Percentiles rank a stretch among this genome's conserved stretches.
phyloP scores from a whole-genome alignment of 805 yeast genomes.

The Saccharomyces jurei region DNA sequence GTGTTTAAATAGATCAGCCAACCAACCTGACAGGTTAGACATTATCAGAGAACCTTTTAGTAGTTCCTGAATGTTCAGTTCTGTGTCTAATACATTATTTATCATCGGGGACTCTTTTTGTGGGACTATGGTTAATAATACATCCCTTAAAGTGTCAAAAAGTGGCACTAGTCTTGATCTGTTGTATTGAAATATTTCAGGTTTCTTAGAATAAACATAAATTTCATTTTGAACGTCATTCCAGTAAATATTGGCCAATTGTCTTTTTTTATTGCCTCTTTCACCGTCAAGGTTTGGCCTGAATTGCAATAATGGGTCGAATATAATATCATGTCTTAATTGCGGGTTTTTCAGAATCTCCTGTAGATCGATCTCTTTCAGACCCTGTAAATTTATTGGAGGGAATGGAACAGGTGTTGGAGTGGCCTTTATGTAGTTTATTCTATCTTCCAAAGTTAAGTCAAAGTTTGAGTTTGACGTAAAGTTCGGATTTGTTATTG shows the following conservation, averaged over 20 bases:
- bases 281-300: slow-evolving; percentile 90
- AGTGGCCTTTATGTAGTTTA: slow-evolving; percentile 14
- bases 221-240: slow-evolving; percentile 64
- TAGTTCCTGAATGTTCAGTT: slow-evolving; percentile 67
- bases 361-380: slow-evolving; percentile 78
- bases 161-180: slow-evolving; percentile 52
- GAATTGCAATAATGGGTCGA: slow-evolving; percentile 87
- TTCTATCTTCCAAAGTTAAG: slow-evolving; percentile 21
- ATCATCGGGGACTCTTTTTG: slow-evolving; percentile 62
- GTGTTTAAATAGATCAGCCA: slow-evolving; percentile 67
- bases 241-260: slow-evolving; percentile 79
- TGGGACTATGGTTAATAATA: slow-evolving; percentile 68
- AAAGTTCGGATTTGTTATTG: slow-evolving; percentile 3
- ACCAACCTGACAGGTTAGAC: slow-evolving; percentile 62
- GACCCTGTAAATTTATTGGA: slow-evolving; percentile 72
- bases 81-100: slow-evolving; percentile 67
- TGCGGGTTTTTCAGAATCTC: slow-evolving; percentile 89
- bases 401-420: slow-evolving; percentile 48
- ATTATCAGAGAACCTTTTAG: slow-evolving; percentile 65
- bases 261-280: slow-evolving; percentile 70
- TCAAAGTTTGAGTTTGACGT: not conserved
- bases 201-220: slow-evolving; percentile 32
- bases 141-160: slow-evolving; percentile 71
- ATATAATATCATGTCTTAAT: slow-evolving; percentile 82
- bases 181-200: slow-evolving; percentile 25